A percentile compares a stretch with the other conserved stretches of the same genome.
Conservation (phyloP, 148 eudicot species). For the Rhododendron ferrugineum region DNA sequence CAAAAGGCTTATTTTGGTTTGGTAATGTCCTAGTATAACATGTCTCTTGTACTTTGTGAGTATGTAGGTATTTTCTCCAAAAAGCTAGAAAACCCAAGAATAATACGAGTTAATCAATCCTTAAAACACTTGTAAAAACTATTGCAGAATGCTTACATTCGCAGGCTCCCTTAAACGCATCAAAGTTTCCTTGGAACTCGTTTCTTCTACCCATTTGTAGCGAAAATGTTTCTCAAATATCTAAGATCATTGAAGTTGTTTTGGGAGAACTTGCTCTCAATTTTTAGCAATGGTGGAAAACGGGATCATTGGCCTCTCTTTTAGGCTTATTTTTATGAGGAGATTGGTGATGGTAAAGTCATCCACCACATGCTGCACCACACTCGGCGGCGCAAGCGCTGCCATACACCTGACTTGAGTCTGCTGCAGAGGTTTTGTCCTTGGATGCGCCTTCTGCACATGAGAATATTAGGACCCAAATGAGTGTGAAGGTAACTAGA, state of each 20-base stretch:
- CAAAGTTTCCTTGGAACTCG: neutral
- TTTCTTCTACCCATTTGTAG: neutral
- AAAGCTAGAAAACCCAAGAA: neutral
- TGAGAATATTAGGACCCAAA: slow-evolving; percentile 1
- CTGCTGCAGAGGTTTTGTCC: slow-evolving; percentile 11
- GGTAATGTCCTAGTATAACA: neutral
- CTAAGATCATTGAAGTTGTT: neutral
- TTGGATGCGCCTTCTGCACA: slow-evolving; percentile 14
- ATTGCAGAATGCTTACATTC: neutral
- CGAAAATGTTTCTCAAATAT: neutral
- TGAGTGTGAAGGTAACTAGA: neutral
- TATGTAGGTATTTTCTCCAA: neutral
- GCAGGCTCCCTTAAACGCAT: neutral
- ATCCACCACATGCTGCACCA: slow-evolving; percentile 18
- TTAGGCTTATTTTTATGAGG: neutral
- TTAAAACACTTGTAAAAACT: neutral
- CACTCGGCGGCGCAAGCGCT: slow-evolving; percentile 11
- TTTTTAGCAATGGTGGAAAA: neutral
- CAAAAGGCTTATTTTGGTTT: neutral
- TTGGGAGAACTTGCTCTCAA: neutral
- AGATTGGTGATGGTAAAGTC: neutral
- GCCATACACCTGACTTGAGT: slow-evolving; percentile 2
- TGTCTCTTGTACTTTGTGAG: neutral
- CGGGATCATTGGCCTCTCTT: neutral
- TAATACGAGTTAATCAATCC: neutral